Conservation (phyloP, 176 grass and related monocot genomes). For the Elymus sibiricus region DNA sequence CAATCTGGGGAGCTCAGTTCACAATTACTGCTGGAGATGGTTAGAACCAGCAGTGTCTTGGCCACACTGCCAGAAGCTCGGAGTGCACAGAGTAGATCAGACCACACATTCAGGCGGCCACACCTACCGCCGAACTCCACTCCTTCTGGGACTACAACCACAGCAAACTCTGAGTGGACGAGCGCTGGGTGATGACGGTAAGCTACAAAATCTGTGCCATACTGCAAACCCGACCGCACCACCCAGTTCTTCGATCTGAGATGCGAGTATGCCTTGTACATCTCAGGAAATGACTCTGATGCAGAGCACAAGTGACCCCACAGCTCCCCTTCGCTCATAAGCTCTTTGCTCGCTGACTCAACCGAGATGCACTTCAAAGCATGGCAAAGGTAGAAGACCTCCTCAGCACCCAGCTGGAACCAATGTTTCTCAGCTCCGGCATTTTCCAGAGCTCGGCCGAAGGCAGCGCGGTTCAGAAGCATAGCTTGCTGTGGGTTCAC, state of each 20-base stretch:
- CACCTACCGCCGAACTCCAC: not conserved
- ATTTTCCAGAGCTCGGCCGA: constrained; percentile 31
- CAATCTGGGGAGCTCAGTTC: constrained; percentile 30
- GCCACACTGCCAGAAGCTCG: constrained; percentile 61
- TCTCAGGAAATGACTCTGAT: constrained; percentile 40
- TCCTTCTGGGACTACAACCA: constrained; percentile 41
- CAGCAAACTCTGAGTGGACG: constrained; percentile 75
- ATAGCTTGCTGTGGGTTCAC: not conserved
- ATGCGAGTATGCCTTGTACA: constrained; percentile 63
- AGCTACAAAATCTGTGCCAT: constrained; percentile 64
- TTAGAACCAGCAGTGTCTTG: constrained; percentile 64
- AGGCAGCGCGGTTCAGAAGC: constrained; percentile 33
- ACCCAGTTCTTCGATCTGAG: constrained; percentile 76
- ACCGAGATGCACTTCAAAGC: constrained; percentile 40
- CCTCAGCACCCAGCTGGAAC: constrained; percentile 57
- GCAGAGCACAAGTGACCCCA: constrained; percentile 40
- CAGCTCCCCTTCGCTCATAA: constrained; percentile 14
- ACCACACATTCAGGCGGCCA: constrained; percentile 42
- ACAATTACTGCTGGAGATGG: not conserved
- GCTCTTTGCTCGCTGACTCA: not conserved
- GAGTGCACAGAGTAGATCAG: constrained; percentile 50
- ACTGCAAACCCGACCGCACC: constrained; percentile 43
- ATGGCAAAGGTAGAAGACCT: constrained; percentile 61
- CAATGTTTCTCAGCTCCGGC: constrained; percentile 1
- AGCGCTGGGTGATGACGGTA: constrained; percentile 76